A percentile compares a stretch with the other conserved stretches of the same genome.
These are phyloP conservation scores for Paecilomyces variotii DNA, from an alignment of 2,329 filamentous ascomycete genomes.

Conservation along the genomic window DNA sequence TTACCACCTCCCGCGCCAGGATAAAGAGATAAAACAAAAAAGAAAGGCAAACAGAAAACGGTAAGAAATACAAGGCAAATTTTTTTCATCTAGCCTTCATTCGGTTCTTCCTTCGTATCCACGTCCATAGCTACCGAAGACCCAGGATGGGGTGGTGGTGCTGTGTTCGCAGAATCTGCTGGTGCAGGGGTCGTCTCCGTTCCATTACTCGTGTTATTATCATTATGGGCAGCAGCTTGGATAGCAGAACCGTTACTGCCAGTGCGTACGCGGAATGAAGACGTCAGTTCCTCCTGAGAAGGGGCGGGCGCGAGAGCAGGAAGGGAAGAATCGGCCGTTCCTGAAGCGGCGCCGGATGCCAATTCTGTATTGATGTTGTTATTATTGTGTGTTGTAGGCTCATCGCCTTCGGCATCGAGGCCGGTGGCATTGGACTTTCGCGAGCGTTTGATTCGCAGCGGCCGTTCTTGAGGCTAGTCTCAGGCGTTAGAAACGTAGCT, in stretches of 20 bases:
- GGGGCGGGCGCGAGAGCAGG: constrained; percentile 28
- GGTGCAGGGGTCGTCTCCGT: constrained; percentile 7
- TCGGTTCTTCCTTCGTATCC: constrained; percentile 20
- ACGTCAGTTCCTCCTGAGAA: constrained; percentile 29
- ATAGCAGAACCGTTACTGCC: constrained; percentile 18
- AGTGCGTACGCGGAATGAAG: constrained; percentile 27
- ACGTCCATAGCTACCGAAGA: constrained; percentile 32
- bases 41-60: constrained; percentile 4
- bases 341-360: constrained; percentile 12
- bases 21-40: background rate
- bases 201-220: background rate
- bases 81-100: constrained; percentile 16
- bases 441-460: constrained; percentile 36
- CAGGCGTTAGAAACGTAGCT: background rate
- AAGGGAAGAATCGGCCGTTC: constrained; percentile 14
- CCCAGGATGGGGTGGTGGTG: constrained; percentile 7
- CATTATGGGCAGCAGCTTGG: background rate
- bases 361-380: constrained; percentile 10
- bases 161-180: constrained; percentile 5
- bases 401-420: constrained; percentile 16
- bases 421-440: constrained; percentile 27
- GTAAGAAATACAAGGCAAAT: background rate
- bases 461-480: constrained; percentile 38
- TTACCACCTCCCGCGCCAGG: background rate
- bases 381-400: constrained; percentile 9